These are phyloP conservation scores for Barbarea vulgaris DNA, from an alignment of 345 rosid species.

Conservation along the genomic window DNA sequence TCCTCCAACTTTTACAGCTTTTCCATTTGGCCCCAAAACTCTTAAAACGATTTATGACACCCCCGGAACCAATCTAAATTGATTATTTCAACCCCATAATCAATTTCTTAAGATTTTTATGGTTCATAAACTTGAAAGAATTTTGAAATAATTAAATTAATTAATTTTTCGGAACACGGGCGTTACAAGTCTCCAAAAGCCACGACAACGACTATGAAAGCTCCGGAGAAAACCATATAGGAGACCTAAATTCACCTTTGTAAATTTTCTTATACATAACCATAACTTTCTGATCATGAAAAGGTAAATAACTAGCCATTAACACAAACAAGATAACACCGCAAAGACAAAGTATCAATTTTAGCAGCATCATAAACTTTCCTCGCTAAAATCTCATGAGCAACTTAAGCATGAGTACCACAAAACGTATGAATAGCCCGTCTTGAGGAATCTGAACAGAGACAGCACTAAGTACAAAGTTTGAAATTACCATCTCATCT, in stretches of 20 bases:
- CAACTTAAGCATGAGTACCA: conserved; percentile 80
- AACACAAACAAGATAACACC: conserved; percentile 83
- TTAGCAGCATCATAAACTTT: conserved; percentile 81
- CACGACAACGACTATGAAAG: conserved; percentile 48
- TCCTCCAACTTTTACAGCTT: no score
- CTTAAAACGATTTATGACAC: no score
- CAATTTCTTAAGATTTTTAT: no score
- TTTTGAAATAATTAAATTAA: no score
- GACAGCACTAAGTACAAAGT: conserved; percentile 84
- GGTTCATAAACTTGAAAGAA: no score
- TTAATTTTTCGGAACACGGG: no score
- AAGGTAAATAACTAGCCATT: conserved; percentile 73
- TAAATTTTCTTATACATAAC: conserved; percentile 80
- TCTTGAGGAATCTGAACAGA: conserved; percentile 73
- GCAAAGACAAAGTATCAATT: conserved; percentile 90
- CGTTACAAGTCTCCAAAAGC: conserved; percentile 64
- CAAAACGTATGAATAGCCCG: conserved; percentile 85
- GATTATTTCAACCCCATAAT: no score
- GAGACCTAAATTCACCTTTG: conserved; percentile 73
- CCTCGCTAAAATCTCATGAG: conserved; percentile 80
- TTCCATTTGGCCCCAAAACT: no score
- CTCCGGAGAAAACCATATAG: conserved; percentile 72
- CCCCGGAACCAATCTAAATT: no score
- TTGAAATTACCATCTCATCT: conserved; percentile 75
- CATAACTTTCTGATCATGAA: conserved; percentile 78